A percentile compares a stretch with the other conserved stretches of the same genome.
Evolutionary conservation across 208 protist species (phyloP).

Genomic region (Tetramitus jugosus): DNA sequence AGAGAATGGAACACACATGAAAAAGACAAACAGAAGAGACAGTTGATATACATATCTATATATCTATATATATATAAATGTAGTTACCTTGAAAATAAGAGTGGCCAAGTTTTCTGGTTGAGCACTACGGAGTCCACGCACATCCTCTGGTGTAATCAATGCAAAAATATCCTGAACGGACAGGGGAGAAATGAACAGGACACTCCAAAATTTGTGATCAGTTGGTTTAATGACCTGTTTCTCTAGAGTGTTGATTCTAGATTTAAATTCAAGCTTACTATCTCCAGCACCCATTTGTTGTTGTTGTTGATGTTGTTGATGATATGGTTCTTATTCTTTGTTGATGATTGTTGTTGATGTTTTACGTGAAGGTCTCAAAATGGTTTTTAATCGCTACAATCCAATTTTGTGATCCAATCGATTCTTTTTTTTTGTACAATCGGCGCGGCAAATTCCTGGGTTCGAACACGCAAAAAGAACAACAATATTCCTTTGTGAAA

Average conservation of each 20-base stretch:
- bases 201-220: conserved; percentile 17
- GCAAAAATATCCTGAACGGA: background rate
- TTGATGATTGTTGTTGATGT: no score
- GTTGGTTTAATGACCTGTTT: background rate
- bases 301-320: no score
- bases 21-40: background rate
- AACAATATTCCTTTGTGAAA: no score
- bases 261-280: no score
- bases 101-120: background rate
- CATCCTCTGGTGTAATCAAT: background rate
- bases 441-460: no score
- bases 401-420: no score
- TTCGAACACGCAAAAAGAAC: no score
- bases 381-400: no score
- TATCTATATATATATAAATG: background rate
- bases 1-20: background rate
- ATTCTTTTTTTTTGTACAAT: no score
- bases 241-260: background rate
- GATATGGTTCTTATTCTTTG: no score
- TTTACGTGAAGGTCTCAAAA: no score
- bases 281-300: no score
- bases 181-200: background rate
- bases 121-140: background rate
- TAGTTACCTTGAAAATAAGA: background rate
- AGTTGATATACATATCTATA: background rate